Evolutionary conservation across 805 yeast species (phyloP), one percentile per base, ranked within the genome.

Genomic region (Candida mattraensis): DNA sequence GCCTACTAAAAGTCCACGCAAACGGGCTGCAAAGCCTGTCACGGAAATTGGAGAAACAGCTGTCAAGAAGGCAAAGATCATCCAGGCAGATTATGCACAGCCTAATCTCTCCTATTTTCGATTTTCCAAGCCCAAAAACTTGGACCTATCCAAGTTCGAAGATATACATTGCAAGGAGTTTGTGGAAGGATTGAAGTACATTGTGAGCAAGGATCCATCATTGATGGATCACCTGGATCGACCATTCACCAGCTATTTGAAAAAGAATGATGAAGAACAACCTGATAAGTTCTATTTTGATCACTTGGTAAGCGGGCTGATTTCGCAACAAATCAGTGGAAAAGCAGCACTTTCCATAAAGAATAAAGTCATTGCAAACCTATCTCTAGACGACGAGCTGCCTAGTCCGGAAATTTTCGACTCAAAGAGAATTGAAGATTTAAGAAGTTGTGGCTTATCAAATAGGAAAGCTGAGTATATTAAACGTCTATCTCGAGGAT

Each of bases 281-380:
- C 35, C 44, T 10, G 41, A 35, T 4, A 37, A 61, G 10, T 61
- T 56, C 31, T 69, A 70, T 33, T 74, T 70, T 42, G 58, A 59
- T 15, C 61, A 64, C 13, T 53, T 77, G 7, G 66, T 66, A 2
- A 58, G 67, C 27, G 69, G 76, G 4, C 74, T 85, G 3, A 73
- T 84, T 3, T 71, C 83, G 0, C 93, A 85, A 56, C 93, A 84
- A 54, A 75, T 85, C 8, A 78, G 85, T 45, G 95, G 95, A 1
- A 71, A 76, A 0, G 94, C 96, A 1, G 96, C 96, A 0, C 57
- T 51, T 7, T 70, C 88, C 1, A 84, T 88, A 19, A 69, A 72
- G 38, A 40, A 43, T 8, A 71, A 74, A 28, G 32, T 54, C 5
- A 41, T 51, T 13, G 45, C 33, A 6, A 34, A 18, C 9, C 18